Conservation (phyloP, 2,329 filamentous ascomycete genomes). For the Ascochyta clinopodiicola region DNA sequence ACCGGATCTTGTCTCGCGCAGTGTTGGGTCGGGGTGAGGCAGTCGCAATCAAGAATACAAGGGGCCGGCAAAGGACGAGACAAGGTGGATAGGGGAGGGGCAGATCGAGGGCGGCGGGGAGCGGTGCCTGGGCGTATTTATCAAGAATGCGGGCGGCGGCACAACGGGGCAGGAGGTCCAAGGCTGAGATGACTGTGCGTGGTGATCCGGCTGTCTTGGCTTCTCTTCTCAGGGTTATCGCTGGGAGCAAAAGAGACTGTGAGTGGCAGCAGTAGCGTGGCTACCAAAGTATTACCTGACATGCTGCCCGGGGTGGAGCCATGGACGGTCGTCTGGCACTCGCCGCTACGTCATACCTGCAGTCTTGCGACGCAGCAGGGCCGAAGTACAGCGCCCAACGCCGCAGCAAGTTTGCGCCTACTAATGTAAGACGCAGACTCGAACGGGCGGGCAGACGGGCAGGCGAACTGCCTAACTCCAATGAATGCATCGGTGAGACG, state of each 20-base stretch:
- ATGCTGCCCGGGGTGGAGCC: slow-evolving; percentile 8
- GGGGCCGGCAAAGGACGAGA: slow-evolving; percentile 26
- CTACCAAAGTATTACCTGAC: slow-evolving; percentile 9
- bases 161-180: slow-evolving; percentile 4
- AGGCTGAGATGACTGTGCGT: slow-evolving; percentile 11
- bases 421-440: too few relatives aligned
- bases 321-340: slow-evolving; percentile 6
- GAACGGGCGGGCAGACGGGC: too few relatives aligned
- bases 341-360: slow-evolving; percentile 13
- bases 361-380: slow-evolving; percentile 7
- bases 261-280: slow-evolving; percentile 2
- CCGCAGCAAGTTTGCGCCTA: slow-evolving; percentile 12
- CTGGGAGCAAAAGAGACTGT: slow-evolving; percentile 5
- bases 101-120: slow-evolving; percentile 12
- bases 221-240: slow-evolving; percentile 11
- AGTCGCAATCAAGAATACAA: slow-evolving; percentile 19
- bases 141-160: slow-evolving; percentile 10
- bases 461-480: too few relatives aligned
- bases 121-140: slow-evolving; percentile 10
- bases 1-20: slow-evolving; percentile 26
- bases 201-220: slow-evolving; percentile 13
- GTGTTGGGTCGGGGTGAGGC: slow-evolving; percentile 2
- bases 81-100: slow-evolving; percentile 16
- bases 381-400: slow-evolving; percentile 14
- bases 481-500: slow-evolving; percentile 1